These are phyloP conservation scores for Aspergillus brasiliensis DNA, from an alignment of 2,329 filamentous ascomycete genomes.

Conservation along the genomic window DNA sequence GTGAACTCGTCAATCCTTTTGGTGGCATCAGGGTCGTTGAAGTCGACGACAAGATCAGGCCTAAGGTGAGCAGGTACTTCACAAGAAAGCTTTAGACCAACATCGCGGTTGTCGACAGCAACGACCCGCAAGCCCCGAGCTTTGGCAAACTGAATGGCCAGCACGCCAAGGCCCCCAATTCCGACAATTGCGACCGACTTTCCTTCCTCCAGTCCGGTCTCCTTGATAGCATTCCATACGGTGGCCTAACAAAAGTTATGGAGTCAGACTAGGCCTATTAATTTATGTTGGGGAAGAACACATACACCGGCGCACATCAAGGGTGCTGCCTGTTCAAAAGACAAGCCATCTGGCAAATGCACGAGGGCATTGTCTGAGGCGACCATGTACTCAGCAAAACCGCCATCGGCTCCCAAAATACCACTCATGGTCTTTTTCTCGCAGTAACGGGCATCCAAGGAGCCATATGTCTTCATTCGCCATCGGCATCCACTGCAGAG, in stretches of 20 bases:
- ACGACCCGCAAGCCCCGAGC: conserved; percentile 11
- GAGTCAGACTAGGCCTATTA: too few relatives aligned
- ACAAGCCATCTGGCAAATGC: conserved; percentile 8
- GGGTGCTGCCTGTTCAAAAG: conserved; percentile 18
- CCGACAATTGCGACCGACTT: conserved; percentile 13
- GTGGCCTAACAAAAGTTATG: conserved; percentile 6
- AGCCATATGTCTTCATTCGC: neutral
- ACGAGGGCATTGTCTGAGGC: conserved; percentile 13
- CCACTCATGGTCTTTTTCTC: conserved; percentile 12
- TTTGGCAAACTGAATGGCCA: conserved; percentile 18
- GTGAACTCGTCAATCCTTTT: conserved; percentile 2
- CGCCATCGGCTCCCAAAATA: conserved; percentile 11
- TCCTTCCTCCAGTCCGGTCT: neutral
- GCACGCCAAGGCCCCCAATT: conserved; percentile 14
- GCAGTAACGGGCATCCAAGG: conserved; percentile 12
- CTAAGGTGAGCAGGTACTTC: neutral
- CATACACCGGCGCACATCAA: conserved; percentile 20
- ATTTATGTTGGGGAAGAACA: too few relatives aligned
- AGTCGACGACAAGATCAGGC: neutral
- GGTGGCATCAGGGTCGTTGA: neutral
- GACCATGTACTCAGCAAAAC: conserved; percentile 17
- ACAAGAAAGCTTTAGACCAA: conserved; percentile 6
- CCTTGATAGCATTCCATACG: conserved; percentile 7
- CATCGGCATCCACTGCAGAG: conserved; percentile 10
- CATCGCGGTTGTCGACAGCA: conserved; percentile 12